A percentile compares a stretch with the other conserved stretches of the same genome.
Conservation (phyloP, 2,329 filamentous ascomycete species). For the Xylariales sp. region DNA sequence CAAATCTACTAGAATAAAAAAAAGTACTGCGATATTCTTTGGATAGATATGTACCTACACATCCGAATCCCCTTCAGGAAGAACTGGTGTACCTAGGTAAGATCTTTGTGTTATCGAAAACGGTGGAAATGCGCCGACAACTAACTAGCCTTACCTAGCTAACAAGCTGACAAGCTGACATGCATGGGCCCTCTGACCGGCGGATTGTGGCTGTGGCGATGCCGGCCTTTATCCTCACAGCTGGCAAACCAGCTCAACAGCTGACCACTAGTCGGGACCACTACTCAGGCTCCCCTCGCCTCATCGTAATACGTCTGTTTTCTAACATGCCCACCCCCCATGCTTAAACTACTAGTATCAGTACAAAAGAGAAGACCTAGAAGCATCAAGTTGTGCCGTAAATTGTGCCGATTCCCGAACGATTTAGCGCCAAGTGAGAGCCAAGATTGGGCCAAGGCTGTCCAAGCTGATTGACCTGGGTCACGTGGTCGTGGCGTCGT, state of each 20-base stretch:
- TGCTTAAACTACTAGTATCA: no score
- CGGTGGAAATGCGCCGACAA: slow-evolving; percentile 30
- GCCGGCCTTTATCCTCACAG: background rate
- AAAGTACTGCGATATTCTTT: background rate
- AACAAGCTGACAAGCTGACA: no score
- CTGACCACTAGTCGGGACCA: background rate
- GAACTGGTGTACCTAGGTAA: no score
- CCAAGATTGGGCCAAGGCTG: no score
- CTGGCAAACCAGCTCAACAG: slow-evolving; percentile 10
- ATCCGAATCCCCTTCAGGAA: background rate
- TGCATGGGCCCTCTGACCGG: slow-evolving; percentile 1
- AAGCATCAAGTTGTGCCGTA: slow-evolving; percentile 21
- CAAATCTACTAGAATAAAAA: background rate
- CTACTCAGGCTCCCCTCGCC: no score
- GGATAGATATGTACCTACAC: slow-evolving; percentile 7
- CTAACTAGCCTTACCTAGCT: background rate
- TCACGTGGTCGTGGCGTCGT: slow-evolving; percentile 30
- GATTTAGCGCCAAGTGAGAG: slow-evolving; percentile 24
- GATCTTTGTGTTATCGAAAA: slow-evolving; percentile 25
- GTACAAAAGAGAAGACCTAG: no score
- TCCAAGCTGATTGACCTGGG: background rate
- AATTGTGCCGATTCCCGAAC: slow-evolving; percentile 33
- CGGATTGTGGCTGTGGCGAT: slow-evolving; percentile 2
- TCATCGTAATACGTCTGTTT: no score
- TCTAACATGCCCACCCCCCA: no score